Base-by-base conservation (phyloP, 495 filamentous ascomycete species). In the Aspergillus biplanus region DNA sequence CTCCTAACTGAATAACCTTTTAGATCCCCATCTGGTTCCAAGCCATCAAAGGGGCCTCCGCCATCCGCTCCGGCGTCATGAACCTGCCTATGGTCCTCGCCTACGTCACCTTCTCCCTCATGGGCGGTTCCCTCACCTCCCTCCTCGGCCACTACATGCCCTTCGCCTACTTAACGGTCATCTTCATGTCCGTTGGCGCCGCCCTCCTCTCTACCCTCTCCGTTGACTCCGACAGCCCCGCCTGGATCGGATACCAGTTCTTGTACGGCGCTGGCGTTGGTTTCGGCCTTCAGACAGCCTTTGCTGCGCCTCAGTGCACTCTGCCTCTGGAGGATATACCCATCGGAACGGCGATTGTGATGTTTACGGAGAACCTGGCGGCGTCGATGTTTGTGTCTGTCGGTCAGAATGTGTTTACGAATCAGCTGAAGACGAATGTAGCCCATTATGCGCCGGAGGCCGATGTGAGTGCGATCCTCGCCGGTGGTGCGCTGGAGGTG, bases 381-480 rank as follows among this genome's bases (percentile, higher is more conserved):
- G 87, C 86, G 16, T 83, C 90, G 0, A 68, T 93, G 7, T 90
- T 92, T 67, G 83, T 93, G 55, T 84, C 84, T 2, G 86, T 92
- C 35, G 88, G 79, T 5, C 86, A 92, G 66, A 91, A 86, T 58
- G 79, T 95, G 52, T 91, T 95, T 68, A 80, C 81, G 48, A 91
- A 89, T 71, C 78, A 82, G 58, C 81, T 92, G 6, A 68, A 87
- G 33, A 68, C 75, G 37, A 85, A 86, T 44, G 72, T 92, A 1
- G 67, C 60, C 7, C 61, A 69, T 15, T 67, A 79, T 66, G 73
- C 80, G 12, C 85, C 86, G 0, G 72, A 71, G 6, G 58, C 86
- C 31, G 67, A 86, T 62, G 73, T 85, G 1, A 12, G 37, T 0
- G 50, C 78, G 12, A 75, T 92, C 3, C 66, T 88, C 2, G 57